Conservation (phyloP, 2,329 filamentous ascomycete species). For the Alternaria sp. region DNA sequence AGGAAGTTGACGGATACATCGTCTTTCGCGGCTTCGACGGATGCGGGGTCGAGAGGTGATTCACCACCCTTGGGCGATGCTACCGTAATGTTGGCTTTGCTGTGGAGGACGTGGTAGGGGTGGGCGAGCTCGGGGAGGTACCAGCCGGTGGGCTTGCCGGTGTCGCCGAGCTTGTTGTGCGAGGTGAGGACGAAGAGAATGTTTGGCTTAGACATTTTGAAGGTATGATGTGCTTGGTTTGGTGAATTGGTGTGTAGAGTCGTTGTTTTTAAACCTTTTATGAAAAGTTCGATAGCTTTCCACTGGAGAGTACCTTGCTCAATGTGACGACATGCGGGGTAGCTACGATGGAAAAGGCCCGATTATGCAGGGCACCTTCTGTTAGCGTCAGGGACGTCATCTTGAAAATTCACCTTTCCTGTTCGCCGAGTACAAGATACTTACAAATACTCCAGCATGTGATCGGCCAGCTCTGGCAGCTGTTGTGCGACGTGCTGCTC, state of each 20-base stretch:
- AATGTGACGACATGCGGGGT: slow-evolving; percentile 13
- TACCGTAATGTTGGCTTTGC: slow-evolving; percentile 48
- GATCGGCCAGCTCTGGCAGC: not conserved
- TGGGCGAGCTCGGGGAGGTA: slow-evolving; percentile 59
- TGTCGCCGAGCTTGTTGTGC: slow-evolving; percentile 54
- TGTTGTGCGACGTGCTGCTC: not conserved
- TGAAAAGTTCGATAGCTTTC: not conserved
- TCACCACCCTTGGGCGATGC: slow-evolving; percentile 49
- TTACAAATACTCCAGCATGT: not conserved
- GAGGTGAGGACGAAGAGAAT: slow-evolving; percentile 76
- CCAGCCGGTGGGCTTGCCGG: slow-evolving; percentile 68
- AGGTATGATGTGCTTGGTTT: not conserved
- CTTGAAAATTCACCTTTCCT: not conserved
- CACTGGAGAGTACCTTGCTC: not conserved
- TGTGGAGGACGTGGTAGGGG: slow-evolving; percentile 48
- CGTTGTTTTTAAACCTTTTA: not conserved
- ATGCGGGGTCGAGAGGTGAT: slow-evolving; percentile 46
- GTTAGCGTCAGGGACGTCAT: not conserved
- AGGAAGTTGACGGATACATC: slow-evolving; percentile 53
- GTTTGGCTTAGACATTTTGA: slow-evolving; percentile 53
- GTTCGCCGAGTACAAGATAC: not conserved
- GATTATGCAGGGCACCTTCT: not conserved
- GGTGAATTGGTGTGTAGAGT: not conserved
- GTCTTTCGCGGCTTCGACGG: slow-evolving; percentile 53
- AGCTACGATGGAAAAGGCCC: slow-evolving; percentile 3